phyloP scores from a whole-genome alignment of 192 early-diverging fungal genomes.

The Backusella sp. region DNA sequence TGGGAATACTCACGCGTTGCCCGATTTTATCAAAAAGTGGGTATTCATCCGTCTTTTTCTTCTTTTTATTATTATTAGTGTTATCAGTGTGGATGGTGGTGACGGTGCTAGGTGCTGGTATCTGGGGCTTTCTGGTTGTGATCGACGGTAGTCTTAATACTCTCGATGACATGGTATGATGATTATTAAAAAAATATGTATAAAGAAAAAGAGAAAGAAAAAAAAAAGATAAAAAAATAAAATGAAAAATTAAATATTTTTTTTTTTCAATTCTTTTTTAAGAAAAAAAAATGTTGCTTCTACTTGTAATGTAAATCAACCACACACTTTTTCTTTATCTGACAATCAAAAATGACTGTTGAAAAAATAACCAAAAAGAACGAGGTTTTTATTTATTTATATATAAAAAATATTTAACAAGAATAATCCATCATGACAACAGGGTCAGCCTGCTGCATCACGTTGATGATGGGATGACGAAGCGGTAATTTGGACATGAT shows the following conservation, averaged over 20 bases:
- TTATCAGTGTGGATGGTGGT: neutral
- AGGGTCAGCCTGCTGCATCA: neutral
- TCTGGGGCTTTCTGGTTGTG: neutral
- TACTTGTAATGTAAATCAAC: neutral
- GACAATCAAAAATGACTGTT: slow-evolving; percentile 2
- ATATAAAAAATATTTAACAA: neutral
- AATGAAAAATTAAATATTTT: neutral
- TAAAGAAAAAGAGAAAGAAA: neutral
- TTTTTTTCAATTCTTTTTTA: neutral
- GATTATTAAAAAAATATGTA: neutral
- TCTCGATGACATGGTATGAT: neutral
- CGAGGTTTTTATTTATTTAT: neutral
- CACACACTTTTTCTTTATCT: neutral
- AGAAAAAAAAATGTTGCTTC: neutral
- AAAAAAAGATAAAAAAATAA: neutral
- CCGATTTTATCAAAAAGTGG: neutral
- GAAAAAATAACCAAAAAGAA: neutral
- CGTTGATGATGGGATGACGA: slow-evolving; percentile 13
- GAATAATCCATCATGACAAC: slow-evolving; percentile 5
- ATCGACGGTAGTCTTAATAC: slow-evolving; percentile 2
- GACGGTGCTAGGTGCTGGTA: neutral
- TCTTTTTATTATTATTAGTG: neutral
- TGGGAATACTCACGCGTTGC: slow-evolving; percentile 22
- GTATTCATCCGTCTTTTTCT: neutral
- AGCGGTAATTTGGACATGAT: slow-evolving; percentile 24